A percentile compares a stretch with the other conserved stretches of the same genome.
These are phyloP conservation scores for Phaeotremella skinneri DNA, from an alignment of 768 basidiomycete genomes.

Conservation along the genomic window DNA sequence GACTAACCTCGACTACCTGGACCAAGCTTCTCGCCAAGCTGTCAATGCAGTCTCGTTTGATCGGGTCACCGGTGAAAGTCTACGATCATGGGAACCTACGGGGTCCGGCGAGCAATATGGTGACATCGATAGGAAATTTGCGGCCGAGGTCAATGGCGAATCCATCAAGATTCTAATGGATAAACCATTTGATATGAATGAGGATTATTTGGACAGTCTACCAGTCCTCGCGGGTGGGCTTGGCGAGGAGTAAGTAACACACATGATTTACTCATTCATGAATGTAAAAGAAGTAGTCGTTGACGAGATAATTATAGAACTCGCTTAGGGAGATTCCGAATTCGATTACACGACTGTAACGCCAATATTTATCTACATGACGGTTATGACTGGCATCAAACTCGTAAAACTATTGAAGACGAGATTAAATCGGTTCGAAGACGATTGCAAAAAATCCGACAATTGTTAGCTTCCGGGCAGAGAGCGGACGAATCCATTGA, in stretches of 20 bases:
- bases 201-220: conserved; percentile 59
- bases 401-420: conserved; percentile 80
- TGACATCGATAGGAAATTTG: conserved; percentile 61
- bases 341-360: conserved; percentile 60
- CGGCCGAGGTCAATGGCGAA: conserved; percentile 65
- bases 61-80: conserved; percentile 52
- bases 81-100: conserved; percentile 34
- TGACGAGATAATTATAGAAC: background rate
- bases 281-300: background rate
- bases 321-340: conserved; percentile 36
- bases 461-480: conserved; percentile 87
- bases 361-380: conserved; percentile 75
- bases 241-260: conserved; percentile 31
- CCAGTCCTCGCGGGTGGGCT: conserved; percentile 14
- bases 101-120: conserved; percentile 61
- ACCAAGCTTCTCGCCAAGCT: conserved; percentile 65
- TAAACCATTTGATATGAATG: conserved; percentile 64
- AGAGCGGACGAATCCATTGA: conserved; percentile 66
- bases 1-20: conserved; percentile 80
- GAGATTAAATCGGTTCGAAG: conserved; percentile 84
- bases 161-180: conserved; percentile 74
- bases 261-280: background rate
- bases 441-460: conserved; percentile 80
- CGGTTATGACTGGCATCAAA: conserved; percentile 89
- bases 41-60: conserved; percentile 63